A percentile compares a stretch with the other conserved stretches of the same genome.
Conservation (phyloP, 1,284 basidiomycete species). For the Fomes fomentarius region DNA sequence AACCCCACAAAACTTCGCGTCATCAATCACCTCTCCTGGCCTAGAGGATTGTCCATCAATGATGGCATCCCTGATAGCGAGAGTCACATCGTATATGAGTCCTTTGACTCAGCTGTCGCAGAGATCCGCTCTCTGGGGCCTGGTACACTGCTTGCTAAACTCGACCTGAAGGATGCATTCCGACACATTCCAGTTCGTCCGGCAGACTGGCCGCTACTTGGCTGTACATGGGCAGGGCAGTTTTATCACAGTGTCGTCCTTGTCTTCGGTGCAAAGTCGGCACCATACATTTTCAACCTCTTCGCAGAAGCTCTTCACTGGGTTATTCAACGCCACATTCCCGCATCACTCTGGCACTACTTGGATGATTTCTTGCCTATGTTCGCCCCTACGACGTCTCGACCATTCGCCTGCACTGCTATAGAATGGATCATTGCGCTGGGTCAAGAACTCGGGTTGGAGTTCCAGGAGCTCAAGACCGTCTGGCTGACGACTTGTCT, state of each 20-base stretch:
- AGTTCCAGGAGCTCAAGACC: slow-evolving; percentile 4
- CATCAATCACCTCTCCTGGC: slow-evolving; percentile 44
- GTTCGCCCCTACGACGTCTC: not conserved
- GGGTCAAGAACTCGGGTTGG: slow-evolving; percentile 1
- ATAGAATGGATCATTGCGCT: slow-evolving; percentile 6
- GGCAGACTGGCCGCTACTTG: slow-evolving; percentile 38
- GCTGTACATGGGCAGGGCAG: slow-evolving; percentile 34
- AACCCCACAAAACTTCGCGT: slow-evolving; percentile 31
- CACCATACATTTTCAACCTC: slow-evolving; percentile 46
- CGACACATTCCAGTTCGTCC: slow-evolving; percentile 38
- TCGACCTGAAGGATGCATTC: slow-evolving; percentile 42
- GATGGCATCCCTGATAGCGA: slow-evolving; percentile 39
- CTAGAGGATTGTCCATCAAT: slow-evolving; percentile 37
- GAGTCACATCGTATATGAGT: slow-evolving; percentile 35
- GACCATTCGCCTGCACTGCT: not conserved
- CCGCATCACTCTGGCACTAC: slow-evolving; percentile 1
- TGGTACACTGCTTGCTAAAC: slow-evolving; percentile 38
- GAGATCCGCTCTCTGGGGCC: slow-evolving; percentile 25
- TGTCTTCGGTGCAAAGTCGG: slow-evolving; percentile 19
- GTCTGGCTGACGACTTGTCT: not conserved
- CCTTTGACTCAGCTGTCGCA: slow-evolving; percentile 10
- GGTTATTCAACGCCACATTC: slow-evolving; percentile 31
- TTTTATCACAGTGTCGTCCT: slow-evolving; percentile 38
- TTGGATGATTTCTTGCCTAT: slow-evolving; percentile 9
- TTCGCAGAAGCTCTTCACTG: slow-evolving; percentile 40